Evolutionary conservation across 2,329 filamentous ascomycete species (phyloP), one percentile per base, ranked within the genome.

Genomic region (Diaporthe citrichinensis): DNA sequence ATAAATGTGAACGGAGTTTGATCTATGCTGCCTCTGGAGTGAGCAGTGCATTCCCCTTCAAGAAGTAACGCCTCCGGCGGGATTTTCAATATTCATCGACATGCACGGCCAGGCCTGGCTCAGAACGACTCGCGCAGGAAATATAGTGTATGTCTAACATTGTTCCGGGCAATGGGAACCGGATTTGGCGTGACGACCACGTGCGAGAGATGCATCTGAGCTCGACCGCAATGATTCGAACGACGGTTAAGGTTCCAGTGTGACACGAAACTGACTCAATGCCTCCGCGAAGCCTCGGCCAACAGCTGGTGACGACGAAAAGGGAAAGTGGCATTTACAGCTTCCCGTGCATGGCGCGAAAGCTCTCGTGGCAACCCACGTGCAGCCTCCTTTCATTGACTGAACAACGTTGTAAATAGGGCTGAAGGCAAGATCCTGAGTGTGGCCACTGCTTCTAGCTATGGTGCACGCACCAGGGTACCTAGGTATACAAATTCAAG

Each of bases 171-270:
- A 51, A 34, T 36, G 28, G 41, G 62, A 49, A 8, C 25, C 12
- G 14, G 23, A 3, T 44, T 25, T 8, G 44, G 46, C 62, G 28
- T 39, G 8, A 68, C 62, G 62, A 23, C 62, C 62, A 68, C 62
- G 62, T 68, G 62, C 44, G 25, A 39, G 20, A 53, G 44, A 68
- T 53, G 44, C 31, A 53, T 53, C 46, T 20, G 28, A 20, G 25
- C 23, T 25, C 20, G 14, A 20, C 41, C 25, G 62, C 31, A 67
- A 68, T 68, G 62, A 68, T 51, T 68, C 62, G 23, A 53, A 53
- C 62, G 3, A 25, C 7, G 20, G 20, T 53, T 53, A 39, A 68
- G 62, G 62, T 68, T 68, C 23, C 23, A 51, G 23, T 36, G 44
- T 51, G 28, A 68, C 31, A 12, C 23, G 31, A 15, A 31, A 36